Conservation (phyloP, 2,329 filamentous ascomycete genomes). For the Aspergillus thermomutatus region DNA sequence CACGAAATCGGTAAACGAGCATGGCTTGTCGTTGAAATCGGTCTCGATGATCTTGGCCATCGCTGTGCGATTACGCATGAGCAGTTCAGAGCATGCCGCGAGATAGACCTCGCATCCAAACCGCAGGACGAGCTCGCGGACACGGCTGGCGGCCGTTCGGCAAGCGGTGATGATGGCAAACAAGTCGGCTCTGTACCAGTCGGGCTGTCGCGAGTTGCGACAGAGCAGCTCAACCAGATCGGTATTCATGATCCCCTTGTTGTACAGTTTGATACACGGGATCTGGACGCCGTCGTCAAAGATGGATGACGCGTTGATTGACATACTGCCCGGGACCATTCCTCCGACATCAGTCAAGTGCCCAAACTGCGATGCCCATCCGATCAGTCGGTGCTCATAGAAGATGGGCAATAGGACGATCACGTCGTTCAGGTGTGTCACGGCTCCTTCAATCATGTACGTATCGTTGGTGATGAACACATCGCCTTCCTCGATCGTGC, state of each 20-base stretch:
- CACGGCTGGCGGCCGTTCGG: conserved; percentile 42
- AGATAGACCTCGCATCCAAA: conserved; percentile 47
- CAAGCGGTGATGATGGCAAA: conserved; percentile 48
- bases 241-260: conserved; percentile 42
- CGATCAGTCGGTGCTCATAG: conserved; percentile 43
- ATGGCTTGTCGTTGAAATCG: conserved; percentile 42
- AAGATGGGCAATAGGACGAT: conserved; percentile 51
- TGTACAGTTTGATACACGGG: conserved; percentile 48
- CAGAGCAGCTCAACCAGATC: conserved; percentile 46
- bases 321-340: conserved; percentile 51
- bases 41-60: conserved; percentile 47
- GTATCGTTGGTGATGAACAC: conserved; percentile 52
- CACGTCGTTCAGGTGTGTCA: conserved; percentile 50
- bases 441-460: conserved; percentile 48
- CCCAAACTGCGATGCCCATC: conserved; percentile 51
- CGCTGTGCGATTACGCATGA: conserved; percentile 44
- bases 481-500: conserved; percentile 48
- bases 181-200: conserved; percentile 50
- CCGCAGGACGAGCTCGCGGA: conserved; percentile 45
- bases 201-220: conserved; percentile 48
- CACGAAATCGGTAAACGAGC: conserved; percentile 49
- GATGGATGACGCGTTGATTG: conserved; percentile 46
- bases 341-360: conserved; percentile 48
- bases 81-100: conserved; percentile 44
- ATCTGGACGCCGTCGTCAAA: conserved; percentile 52